A percentile compares a stretch with the other conserved stretches of the same genome.
phyloP scores from a whole-genome alignment of 176 grass and related monocot genomes.

The Ensete ventricosum region DNA sequence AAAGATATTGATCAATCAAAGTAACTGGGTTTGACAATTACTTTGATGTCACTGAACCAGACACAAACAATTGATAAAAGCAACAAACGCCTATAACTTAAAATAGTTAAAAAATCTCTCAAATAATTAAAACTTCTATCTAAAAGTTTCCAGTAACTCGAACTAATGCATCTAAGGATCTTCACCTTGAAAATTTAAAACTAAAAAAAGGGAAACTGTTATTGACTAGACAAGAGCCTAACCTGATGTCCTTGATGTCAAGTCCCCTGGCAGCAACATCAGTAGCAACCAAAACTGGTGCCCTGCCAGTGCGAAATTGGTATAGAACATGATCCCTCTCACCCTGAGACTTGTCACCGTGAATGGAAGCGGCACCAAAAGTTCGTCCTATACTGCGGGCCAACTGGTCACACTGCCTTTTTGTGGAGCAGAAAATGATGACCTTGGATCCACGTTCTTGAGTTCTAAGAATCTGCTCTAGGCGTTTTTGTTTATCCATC shows the following conservation, averaged over 20 bases:
- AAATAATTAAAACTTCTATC: no score
- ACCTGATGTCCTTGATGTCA: conserved; percentile 97
- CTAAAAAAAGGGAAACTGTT: neutral
- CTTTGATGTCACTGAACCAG: no score
- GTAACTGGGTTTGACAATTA: no score
- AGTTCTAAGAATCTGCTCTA: conserved; percentile 92
- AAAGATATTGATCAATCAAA: no score
- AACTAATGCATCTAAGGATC: neutral
- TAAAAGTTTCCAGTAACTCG: no score
- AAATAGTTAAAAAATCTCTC: no score
- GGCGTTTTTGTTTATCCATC: conserved; percentile 70
- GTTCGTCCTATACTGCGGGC: conserved; percentile 59
- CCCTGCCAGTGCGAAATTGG: conserved; percentile 74
- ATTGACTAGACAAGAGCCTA: neutral
- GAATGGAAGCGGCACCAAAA: conserved; percentile 80
- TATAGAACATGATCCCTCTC: conserved; percentile 84
- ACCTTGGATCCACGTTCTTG: conserved; percentile 91
- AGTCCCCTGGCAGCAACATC: conserved; percentile 96
- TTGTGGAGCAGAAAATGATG: conserved; percentile 95
- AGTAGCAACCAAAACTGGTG: conserved; percentile 90
- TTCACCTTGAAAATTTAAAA: no score
- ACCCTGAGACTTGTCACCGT: conserved; percentile 81
- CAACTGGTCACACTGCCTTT: conserved; percentile 85
- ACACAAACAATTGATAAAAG: no score
- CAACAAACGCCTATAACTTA: no score